Base-by-base conservation (phyloP, 2,329 filamentous ascomycete species). In the Tolypocladium guangdongense region DNA sequence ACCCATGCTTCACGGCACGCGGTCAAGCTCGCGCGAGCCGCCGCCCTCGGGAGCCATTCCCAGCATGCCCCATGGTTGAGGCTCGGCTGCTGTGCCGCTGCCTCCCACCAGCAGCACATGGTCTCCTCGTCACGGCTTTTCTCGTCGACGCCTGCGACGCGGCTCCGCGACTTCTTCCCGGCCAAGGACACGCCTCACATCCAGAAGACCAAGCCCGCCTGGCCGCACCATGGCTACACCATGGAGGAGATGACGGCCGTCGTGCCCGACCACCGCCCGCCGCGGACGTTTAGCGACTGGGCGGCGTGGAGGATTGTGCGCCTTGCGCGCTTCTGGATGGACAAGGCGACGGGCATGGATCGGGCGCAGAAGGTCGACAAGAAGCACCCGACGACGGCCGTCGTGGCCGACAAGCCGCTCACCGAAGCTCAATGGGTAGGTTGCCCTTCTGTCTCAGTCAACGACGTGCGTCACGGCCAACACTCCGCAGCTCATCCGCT, bases 351-450 rank as follows among this genome's bases (percentile, higher is more conserved):
- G 0, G 90, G 90, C 14, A 75, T 83, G 70, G 70, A 67, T 38
- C 87, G 90, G 60, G 83, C 82, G 35, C 90, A 96, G 65, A 80
- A 88, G 58, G 80, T 78, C 35, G 77, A 82, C 62, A 79, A 75
- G 66, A 71, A 68, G 58, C 68, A 78, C 55, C 80, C 81, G 8
- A 83, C 80, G 0, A 82, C 77, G 3, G 71, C 78, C 7, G 62
- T 81, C 10, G 64, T 66, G 24, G 76, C 80, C 54, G 64, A 80
- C 51, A 72, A 80, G 75, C 72, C 84, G 66, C 63, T 95, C 76
- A 93, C 82, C 0, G 91, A 95, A 67, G 76, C 84, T 6, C 93
- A 97, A 72, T 99, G 93, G 86, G 74, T 77, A 64, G 53, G 74
- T 64, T 36, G 11, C 11, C 6, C 12, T 16, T 24, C 18, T 20